Evolutionary conservation across 164 flowering plant species (phyloP), one percentile per base, ranked within the genome.

Genomic region (Umbilicus rupestris): DNA sequence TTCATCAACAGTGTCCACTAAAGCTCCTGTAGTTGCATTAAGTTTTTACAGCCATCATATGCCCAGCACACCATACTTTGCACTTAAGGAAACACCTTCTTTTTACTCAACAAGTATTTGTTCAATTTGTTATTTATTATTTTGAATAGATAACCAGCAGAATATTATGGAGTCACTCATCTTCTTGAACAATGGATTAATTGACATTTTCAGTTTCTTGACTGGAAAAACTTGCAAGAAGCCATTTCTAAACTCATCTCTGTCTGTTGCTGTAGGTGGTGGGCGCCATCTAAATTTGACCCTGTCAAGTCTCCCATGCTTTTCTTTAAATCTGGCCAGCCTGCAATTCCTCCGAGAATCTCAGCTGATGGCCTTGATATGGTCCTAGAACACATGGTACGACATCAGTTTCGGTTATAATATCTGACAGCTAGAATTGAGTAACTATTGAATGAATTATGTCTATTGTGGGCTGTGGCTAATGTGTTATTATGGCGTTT

Each of bases 241-340:
- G 7, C 37, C 17, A 7, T 8, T 55, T 55, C 17, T 55, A 55
- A n/a, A 55, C 60, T 55, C 60, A 28, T 24, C 22, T 22, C 19
- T 55, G 60, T 55, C 17, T 28, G 33, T 14, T 28, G 16, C 33
- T 55, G 6, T 55, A 95, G 99, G 99, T 95, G 99, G 99, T 87
- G 96, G 93, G 96, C 99, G 70, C 96, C 97, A 67, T 78, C 97
- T 69, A 95, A 92, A 72, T 95, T 95, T 81, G 94, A 95, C 46
- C 99, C 97, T 10, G 69, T 79, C 17, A 84, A 85, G 65, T 89
- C 99, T 30, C 99, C 99, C 44, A 87, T 95, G 97, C 84, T 95
- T 58, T 95, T 95, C 82, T 92, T 89, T 58, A 83, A 85, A 71
- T 80, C 81, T 29, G 92, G 90, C 60, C 68, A 68, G 73, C 97